Evolutionary conservation across 2,329 filamentous ascomycete genomes (phyloP), one percentile per base, ranked within the genome.

Genomic region (Cladosporium colombiae): DNA sequence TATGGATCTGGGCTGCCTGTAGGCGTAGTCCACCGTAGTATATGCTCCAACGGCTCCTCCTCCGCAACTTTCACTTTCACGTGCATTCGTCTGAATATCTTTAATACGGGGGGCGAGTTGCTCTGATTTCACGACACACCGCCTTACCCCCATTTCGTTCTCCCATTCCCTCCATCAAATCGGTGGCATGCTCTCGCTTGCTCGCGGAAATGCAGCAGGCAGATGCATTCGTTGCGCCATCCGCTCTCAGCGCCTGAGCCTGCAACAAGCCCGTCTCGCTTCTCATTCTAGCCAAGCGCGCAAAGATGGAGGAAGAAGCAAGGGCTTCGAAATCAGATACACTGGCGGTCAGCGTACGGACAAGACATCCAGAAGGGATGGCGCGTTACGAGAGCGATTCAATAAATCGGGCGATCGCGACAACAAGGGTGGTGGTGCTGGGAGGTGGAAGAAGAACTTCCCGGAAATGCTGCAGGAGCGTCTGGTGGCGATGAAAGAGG

Each of bases 191-290:
- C 64, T 66, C 64, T 55, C 64, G 44, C 64, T 62, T 49, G 58
- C 62, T 60, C 67, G 68, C 63, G 53, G 46, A 31, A 53, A 65
- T 65, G 63, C 60, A 64, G 52, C 68, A 68, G 68, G 67, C 64
- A 66, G 70, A 69, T 81, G 80, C 76, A 74, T 80, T 56, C 75
- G 78, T 68, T 81, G 80, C 74, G 72, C 76, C 62, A 74, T 77
- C 67, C 74, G 76, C 50, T 71, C 71, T 52, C 74, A 70, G 46
- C 68, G 72, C n/a, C 58, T 67, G 53, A 31, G 55, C 40, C 67
- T 74, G 65, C 70, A 68, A 72, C 71, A 74, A 68, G 77, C 66
- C 67, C 77, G 66, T 70, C 75, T 64, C 65, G 66, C 58, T 46
- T 70, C 66, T 16, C 40, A 23, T 31, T 18, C 61, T 23, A 35